A percentile compares a stretch with the other conserved stretches of the same genome.
Evolutionary conservation across 139 green algal genomes (phyloP).

Genomic region (Coccomyxa sp.): DNA sequence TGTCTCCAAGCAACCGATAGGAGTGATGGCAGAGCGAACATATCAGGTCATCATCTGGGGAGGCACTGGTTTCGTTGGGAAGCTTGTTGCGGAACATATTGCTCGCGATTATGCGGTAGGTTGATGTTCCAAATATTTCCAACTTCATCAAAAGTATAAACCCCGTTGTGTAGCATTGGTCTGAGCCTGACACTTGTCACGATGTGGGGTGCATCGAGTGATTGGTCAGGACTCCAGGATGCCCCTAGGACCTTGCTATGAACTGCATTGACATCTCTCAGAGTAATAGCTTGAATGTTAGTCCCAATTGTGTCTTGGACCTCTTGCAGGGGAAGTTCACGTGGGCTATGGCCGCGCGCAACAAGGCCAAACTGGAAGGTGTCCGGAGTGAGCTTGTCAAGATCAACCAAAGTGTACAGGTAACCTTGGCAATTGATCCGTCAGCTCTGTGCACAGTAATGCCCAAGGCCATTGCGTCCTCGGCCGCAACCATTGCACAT

Average conservation of each 20-base stretch:
- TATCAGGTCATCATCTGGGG: slow-evolving; percentile 77
- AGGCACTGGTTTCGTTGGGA: slow-evolving; percentile 67
- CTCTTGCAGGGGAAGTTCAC: slow-evolving; percentile 19
- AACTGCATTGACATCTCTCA: background rate
- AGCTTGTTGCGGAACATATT: slow-evolving; percentile 74
- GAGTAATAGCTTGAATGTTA: background rate
- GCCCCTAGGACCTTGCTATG: background rate
- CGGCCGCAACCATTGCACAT: background rate
- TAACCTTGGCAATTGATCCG: slow-evolving; percentile 13
- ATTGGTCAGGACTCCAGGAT: no score
- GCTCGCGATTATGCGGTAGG: slow-evolving; percentile 52
- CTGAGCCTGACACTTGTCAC: no score
- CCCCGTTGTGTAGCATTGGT: no score
- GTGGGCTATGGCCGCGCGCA: slow-evolving; percentile 80
- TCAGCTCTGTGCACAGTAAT: background rate
- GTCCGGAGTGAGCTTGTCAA: slow-evolving; percentile 37
- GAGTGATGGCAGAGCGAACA: slow-evolving; percentile 7
- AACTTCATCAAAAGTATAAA: no score
- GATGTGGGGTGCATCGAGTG: no score
- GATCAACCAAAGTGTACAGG: slow-evolving; percentile 33
- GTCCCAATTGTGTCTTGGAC: background rate
- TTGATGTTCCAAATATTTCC: background rate
- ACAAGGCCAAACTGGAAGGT: slow-evolving; percentile 62
- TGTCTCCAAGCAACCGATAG: no score
- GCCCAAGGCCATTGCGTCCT: no score